phyloP scores from a whole-genome alignment of 129 eudicot genomes.

The Helianthus tuberosus region DNA sequence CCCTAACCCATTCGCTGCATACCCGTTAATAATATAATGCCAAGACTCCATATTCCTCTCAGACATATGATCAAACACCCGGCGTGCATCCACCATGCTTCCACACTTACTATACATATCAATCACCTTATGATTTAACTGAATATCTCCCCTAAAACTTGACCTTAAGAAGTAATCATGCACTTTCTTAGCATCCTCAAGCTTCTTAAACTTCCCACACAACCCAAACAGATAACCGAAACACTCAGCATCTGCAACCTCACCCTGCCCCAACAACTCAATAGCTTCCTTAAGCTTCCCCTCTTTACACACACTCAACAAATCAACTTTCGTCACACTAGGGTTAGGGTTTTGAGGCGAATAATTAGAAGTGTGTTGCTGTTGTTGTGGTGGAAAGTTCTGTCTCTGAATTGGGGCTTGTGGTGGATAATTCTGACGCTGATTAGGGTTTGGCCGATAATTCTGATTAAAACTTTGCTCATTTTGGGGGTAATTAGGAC shows the following conservation, averaged over 20 bases:
- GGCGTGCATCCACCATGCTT: conserved; percentile 41
- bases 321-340: conserved; percentile 20
- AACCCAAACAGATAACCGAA: conserved; percentile 28
- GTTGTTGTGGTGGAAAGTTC: conserved; percentile 14
- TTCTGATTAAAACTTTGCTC: neutral
- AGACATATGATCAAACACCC: conserved; percentile 44
- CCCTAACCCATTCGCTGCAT: conserved; percentile 37
- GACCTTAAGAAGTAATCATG: conserved; percentile 46
- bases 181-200: conserved; percentile 45
- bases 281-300: conserved; percentile 40
- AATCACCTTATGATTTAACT: conserved; percentile 28
- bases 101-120: conserved; percentile 45
- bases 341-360: conserved; percentile 13
- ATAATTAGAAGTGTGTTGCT: neutral
- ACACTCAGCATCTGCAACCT: conserved; percentile 36
- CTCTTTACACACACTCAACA: conserved; percentile 30
- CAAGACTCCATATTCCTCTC: conserved; percentile 34
- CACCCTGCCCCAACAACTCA: conserved; percentile 29
- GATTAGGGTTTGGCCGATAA: conserved; percentile 12
- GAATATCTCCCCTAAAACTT: conserved; percentile 33
- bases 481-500: neutral
- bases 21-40: conserved; percentile 38
- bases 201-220: conserved; percentile 37
- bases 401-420: conserved; percentile 21
- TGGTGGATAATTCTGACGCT: conserved; percentile 19